These are phyloP conservation scores for Huiozyma sinensis DNA, from an alignment of 805 yeast species.

Conservation along the genomic window DNA sequence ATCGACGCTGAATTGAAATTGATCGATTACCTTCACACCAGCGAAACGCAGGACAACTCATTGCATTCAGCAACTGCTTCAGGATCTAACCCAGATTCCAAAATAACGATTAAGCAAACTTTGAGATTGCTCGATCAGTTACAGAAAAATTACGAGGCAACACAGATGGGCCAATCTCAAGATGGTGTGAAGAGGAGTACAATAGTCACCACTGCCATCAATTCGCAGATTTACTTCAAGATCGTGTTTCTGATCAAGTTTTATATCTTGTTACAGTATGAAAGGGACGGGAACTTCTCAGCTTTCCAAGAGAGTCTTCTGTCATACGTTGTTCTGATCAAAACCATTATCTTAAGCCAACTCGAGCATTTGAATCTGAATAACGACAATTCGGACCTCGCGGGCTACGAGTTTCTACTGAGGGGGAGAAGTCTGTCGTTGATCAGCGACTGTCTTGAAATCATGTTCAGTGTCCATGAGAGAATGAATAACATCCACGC, in stretches of 20 bases:
- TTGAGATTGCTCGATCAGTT: neutral
- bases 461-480: neutral
- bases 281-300: conserved; percentile 6
- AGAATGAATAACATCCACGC: neutral
- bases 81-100: too few species aligned
- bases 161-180: neutral
- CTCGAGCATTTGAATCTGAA: neutral
- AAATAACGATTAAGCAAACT: conserved; percentile 1
- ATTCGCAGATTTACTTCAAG: conserved; percentile 16
- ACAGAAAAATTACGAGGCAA: neutral
- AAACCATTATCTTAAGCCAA: neutral
- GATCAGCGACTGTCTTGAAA: neutral
- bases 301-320: conserved; percentile 7
- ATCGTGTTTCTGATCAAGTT: conserved; percentile 12
- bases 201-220: conserved; percentile 12
- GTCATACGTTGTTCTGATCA: conserved; percentile 9
- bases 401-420: neutral
- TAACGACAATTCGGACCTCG: neutral
- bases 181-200: neutral
- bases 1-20: conserved; percentile 11
- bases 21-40: conserved; percentile 14
- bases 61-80: too few species aligned
- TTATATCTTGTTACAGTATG: conserved; percentile 16
- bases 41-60: neutral
- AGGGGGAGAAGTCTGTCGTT: neutral